These are phyloP conservation scores for Amanita inopinata DNA, from an alignment of 768 basidiomycete species.

Conservation along the genomic window DNA sequence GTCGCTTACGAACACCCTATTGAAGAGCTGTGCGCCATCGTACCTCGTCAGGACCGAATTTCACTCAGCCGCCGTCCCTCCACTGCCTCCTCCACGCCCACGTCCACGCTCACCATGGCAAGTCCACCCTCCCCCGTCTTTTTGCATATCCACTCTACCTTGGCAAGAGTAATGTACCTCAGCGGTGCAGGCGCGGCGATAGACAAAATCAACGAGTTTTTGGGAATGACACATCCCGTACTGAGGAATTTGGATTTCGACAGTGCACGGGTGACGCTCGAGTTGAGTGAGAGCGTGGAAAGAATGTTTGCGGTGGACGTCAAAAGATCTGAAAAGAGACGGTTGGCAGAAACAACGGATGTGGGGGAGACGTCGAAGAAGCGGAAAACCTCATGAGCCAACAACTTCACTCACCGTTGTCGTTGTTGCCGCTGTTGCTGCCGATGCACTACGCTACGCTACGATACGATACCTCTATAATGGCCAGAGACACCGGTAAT, in stretches of 20 bases:
- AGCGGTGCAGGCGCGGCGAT: constrained; percentile 4
- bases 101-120: background rate
- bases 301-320: constrained; percentile 2
- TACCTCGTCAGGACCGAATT: constrained; percentile 1
- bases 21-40: constrained; percentile 1
- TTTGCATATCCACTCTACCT: constrained; percentile 2
- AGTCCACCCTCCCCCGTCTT: background rate
- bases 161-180: background rate
- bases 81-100: background rate
- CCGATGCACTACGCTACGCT: too few relatives aligned
- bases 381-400: background rate
- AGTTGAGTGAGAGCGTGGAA: constrained; percentile 7
- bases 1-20: constrained; percentile 5
- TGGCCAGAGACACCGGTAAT: too few relatives aligned
- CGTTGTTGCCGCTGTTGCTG: background rate
- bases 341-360: background rate
- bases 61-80: background rate
- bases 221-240: constrained; percentile 2
- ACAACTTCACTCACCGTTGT: too few relatives aligned
- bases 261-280: constrained; percentile 4
- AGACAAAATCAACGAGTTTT: constrained; percentile 7
- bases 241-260: constrained; percentile 5
- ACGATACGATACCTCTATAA: too few relatives aligned
- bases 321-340: background rate
- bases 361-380: background rate